Base-by-base conservation (phyloP, 306 rosid genomes). In the Glycine latifolia region DNA sequence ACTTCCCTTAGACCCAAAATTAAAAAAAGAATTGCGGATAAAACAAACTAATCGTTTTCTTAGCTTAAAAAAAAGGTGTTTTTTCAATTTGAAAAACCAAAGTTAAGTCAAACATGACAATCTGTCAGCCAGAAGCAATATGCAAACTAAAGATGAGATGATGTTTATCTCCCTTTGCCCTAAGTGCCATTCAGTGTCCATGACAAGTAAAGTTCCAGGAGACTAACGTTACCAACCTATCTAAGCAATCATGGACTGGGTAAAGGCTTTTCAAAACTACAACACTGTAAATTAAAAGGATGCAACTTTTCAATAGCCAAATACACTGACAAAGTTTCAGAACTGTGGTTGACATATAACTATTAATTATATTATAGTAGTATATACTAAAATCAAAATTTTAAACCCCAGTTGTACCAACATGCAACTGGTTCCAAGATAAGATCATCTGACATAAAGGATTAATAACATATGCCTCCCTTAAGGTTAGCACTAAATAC, bases 141-240 rank as follows among this genome's bases (percentile, higher is more conserved):
- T n/a, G 39, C 66, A 26, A 26, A 26, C 31, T 26, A 9, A 43
- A n/a, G 31, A n/a, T 9, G 48, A 60, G 33, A 53, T 26, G 74
- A 10, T 26, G 10, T 39, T 62, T 43, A 73, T 73, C 53, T 73
- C 54, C 46, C 56, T 17, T 44, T 43, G 44, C 65, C 55, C 8
- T 48, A 48, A 37, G 41, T 37, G 41, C 4, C 44, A 60, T 43
- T 67, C 66, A 53, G 47, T 54, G 58, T 47, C 6, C 76, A 55
- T 44, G 71, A 43, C 60, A 44, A 54, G 44, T 39, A 39, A 39
- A 39, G 61, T 81, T 43, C 59, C 53, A 74, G 73, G 9, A 54
- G 15, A 55, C 47, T 44, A 81, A 26, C 55, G 17, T 47, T 16
- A 35, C 71, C 49, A 67, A 54, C 33, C 20, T 9, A 66, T 4